Base-by-base conservation (phyloP, 2,329 filamentous ascomycete species). In the Colletotrichum ledebouriae region DNA sequence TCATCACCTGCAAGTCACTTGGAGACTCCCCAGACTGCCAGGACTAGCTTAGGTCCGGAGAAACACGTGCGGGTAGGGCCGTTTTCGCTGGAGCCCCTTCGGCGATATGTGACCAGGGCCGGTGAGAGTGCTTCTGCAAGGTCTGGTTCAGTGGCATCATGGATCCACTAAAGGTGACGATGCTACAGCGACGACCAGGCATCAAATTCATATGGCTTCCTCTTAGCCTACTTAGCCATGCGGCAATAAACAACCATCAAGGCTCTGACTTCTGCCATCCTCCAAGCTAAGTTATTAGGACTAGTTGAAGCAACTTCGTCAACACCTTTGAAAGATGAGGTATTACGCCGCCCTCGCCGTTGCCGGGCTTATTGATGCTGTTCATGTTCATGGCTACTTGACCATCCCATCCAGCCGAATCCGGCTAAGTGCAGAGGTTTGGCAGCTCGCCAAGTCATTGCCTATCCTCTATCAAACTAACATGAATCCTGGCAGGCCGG, bases 341-440 rank as follows among this genome's bases (percentile, higher is more conserved):
- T 13, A 41, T 4, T 29, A 17, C n/a, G 55, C 41, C 5, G 33
- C 20, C 2, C 0, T 66, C 11, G 22, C 61, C 12, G 39, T 56
- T 4, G 49, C 47, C 42, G 20, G 61, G 3, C 20, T 68, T 1
- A 5, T 68, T 3, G 12, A 22, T 5, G 61, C 63, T 6, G 73
- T 68, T 13, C 71, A 76, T 52, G 82, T 80, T 6, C 83, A 85
- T 73, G 83, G 83, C 6, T 85, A 85, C 67, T 59, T 85, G 44
- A 80, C 76, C 4, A 77, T 76, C 2, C 83, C 83, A 0, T 75
- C 71, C 12, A 85, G 83, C 66, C 80, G 83, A 7, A 83, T 80
- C 4, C 77, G 81, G 25, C 78, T 84, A 6, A 82, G 82, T 10
- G 72, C 75, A 10, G 78, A 84, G 76, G 83, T 85, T 71, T 11